Percentiles rank a stretch among this genome's conserved stretches.
Conservation (phyloP, 1,139 yeast species). For the Barnettozyma hawaiiensis region DNA sequence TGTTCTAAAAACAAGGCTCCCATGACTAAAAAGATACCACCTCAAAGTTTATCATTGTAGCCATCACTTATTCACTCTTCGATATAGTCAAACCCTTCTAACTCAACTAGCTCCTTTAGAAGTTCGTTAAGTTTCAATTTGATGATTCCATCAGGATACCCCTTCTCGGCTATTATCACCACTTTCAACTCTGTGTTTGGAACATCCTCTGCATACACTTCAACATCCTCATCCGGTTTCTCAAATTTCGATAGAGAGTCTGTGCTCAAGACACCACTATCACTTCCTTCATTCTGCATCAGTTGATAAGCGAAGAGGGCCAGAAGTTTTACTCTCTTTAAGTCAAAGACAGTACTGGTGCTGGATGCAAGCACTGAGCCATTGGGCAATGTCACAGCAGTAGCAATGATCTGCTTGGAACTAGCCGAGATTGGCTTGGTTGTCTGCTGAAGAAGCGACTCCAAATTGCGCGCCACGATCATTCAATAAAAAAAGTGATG, state of each 20-base stretch:
- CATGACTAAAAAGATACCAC: neutral
- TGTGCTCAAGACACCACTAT: neutral
- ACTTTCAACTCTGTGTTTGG: conserved; percentile 20
- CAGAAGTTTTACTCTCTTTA: conserved; percentile 19
- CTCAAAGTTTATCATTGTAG: neutral
- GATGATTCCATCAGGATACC: conserved; percentile 22
- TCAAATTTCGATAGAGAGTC: conserved; percentile 8
- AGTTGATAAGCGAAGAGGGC: conserved; percentile 13
- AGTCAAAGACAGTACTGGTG: conserved; percentile 2
- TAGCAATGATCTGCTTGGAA: conserved; percentile 13
- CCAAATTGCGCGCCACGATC: conserved; percentile 18
- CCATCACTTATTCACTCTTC: conserved; percentile 11
- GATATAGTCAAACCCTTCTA: conserved; percentile 18
- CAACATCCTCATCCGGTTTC: conserved; percentile 13
- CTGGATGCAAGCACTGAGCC: conserved; percentile 20
- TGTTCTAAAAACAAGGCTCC: too few relatives aligned
- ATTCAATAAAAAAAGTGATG: neutral
- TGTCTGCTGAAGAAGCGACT: conserved; percentile 17
- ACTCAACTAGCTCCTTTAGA: conserved; percentile 14
- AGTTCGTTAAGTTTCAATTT: conserved; percentile 17
- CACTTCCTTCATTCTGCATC: neutral
- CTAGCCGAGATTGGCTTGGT: conserved; percentile 19
- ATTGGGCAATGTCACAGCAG: conserved; percentile 18
- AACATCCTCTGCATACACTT: conserved; percentile 14
- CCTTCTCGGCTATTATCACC: conserved; percentile 18